These are phyloP conservation scores for Penicillium sp. DNA, from an alignment of 2,329 filamentous ascomycete species.

Conservation along the genomic window DNA sequence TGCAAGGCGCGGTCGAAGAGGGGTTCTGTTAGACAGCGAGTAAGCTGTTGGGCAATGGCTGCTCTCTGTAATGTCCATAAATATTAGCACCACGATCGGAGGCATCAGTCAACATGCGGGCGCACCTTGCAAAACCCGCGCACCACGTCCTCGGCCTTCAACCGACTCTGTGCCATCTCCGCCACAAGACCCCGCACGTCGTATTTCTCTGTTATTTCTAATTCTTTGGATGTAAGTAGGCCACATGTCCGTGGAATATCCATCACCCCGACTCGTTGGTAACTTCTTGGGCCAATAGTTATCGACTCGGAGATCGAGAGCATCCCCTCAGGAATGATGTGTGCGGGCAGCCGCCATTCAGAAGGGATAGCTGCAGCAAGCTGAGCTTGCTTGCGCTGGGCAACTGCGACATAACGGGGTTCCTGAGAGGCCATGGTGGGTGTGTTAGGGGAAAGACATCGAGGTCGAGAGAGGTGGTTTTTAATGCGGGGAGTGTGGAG, in stretches of 20 bases:
- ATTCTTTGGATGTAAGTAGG: conserved; percentile 49
- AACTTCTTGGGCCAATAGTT: conserved; percentile 27
- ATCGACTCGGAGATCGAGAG: conserved; percentile 36
- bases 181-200: conserved; percentile 41
- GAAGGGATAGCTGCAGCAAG: conserved; percentile 38
- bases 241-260: conserved; percentile 53
- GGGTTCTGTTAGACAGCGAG: conserved; percentile 52
- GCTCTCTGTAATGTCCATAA: conserved; percentile 26
- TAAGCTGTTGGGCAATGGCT: conserved; percentile 41
- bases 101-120: neutral
- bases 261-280: conserved; percentile 40
- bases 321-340: conserved; percentile 34
- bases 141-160: conserved; percentile 46
- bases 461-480: neutral
- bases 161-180: conserved; percentile 31
- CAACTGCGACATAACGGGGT: conserved; percentile 31
- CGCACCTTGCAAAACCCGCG: conserved; percentile 53
- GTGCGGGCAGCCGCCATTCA: conserved; percentile 37
- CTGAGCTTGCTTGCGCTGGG: conserved; percentile 38
- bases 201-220: conserved; percentile 55
- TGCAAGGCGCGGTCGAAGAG: conserved; percentile 51
- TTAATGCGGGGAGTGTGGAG: conserved; percentile 19
- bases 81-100: neutral
- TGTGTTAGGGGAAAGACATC: neutral
- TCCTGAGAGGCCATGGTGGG: conserved; percentile 13